A percentile compares a stretch with the other conserved stretches of the same genome.
phyloP scores from a whole-genome alignment of 2,329 filamentous ascomycete genomes.

The Rhinocladiella mackenziei region DNA sequence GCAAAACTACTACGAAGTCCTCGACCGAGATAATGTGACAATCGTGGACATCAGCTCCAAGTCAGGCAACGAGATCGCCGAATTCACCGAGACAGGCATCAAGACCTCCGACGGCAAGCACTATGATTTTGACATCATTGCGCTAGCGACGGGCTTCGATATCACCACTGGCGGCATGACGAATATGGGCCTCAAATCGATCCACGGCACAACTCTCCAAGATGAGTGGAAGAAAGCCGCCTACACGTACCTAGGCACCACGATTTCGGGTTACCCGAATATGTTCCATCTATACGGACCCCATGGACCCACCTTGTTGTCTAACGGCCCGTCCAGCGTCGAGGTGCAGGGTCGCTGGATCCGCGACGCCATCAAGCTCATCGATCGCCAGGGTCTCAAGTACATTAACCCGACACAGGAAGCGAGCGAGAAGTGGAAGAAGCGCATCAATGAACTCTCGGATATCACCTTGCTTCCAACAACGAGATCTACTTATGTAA shows the following conservation, averaged over 20 bases:
- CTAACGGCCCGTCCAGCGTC: conserved; percentile 54
- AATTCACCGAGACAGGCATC: conserved; percentile 42
- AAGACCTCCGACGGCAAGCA: conserved; percentile 38
- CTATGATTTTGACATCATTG: conserved; percentile 42
- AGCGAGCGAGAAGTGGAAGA: conserved; percentile 49
- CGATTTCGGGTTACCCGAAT: conserved; percentile 45
- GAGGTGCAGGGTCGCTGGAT: conserved; percentile 56
- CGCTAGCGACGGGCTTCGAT: conserved; percentile 45
- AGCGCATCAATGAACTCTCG: conserved; percentile 44
- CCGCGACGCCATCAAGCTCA: conserved; percentile 50
- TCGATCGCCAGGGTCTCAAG: conserved; percentile 45
- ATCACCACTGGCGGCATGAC: conserved; percentile 42
- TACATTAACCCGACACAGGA: conserved; percentile 51
- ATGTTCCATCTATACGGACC: conserved; percentile 51
- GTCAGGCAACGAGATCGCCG: conserved; percentile 39
- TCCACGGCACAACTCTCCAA: conserved; percentile 36
- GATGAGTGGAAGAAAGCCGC: conserved; percentile 36
- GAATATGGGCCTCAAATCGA: conserved; percentile 39
- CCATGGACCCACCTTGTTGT: conserved; percentile 54
- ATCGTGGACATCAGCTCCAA: conserved; percentile 44
- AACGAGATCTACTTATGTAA: conserved; percentile 31
- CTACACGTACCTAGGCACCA: conserved; percentile 42
- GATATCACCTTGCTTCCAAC: conserved; percentile 46
- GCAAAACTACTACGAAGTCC: conserved; percentile 49
- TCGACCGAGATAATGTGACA: conserved; percentile 46